Conservation (phyloP, 2,329 filamentous ascomycete genomes). For the Colletotrichum sp. region DNA sequence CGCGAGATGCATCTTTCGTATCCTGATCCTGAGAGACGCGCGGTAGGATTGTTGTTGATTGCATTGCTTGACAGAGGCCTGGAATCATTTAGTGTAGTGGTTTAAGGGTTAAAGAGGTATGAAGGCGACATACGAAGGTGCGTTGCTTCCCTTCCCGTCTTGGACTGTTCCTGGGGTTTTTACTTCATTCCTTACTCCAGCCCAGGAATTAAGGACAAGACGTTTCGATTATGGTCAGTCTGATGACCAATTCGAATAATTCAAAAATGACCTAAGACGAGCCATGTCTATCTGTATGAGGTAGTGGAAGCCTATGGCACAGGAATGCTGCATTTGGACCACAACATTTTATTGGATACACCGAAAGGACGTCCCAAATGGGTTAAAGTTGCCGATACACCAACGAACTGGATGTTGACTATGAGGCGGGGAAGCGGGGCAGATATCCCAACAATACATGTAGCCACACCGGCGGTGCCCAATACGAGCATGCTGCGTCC, state of each 20-base stretch:
- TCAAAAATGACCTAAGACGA: background rate
- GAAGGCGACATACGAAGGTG: background rate
- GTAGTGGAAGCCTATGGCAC: background rate
- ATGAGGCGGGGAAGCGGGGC: background rate
- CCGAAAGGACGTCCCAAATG: background rate
- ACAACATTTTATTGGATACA: background rate
- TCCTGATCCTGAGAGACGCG: background rate
- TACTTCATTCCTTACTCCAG: background rate
- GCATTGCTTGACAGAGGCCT: background rate
- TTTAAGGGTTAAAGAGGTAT: background rate
- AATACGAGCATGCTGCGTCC: background rate
- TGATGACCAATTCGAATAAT: background rate
- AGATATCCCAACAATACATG: background rate
- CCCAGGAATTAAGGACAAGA: accelerated
- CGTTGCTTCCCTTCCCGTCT: background rate
- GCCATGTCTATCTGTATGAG: background rate
- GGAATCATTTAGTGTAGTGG: background rate
- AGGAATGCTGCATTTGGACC: background rate
- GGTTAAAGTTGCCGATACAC: background rate
- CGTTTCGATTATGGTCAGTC: background rate
- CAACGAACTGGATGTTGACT: background rate
- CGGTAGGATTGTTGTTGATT: background rate
- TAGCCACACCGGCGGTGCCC: background rate
- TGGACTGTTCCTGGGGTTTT: background rate
- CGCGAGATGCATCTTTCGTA: background rate